These are phyloP conservation scores for Musa itinerans DNA, from an alignment of 176 grass and related monocot species.

Conservation along the genomic window DNA sequence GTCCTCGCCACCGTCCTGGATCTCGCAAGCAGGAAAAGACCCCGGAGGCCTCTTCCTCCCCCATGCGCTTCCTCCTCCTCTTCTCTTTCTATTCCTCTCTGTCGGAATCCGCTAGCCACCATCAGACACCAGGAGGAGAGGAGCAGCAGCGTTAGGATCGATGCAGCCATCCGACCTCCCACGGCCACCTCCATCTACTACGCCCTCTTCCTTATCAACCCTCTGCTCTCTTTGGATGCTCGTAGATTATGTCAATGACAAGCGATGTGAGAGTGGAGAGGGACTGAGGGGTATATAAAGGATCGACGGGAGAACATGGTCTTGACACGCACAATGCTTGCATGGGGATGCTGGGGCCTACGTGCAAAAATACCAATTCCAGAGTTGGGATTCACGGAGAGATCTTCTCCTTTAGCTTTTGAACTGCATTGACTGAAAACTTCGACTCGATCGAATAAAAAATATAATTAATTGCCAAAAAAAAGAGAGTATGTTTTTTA, in stretches of 20 bases:
- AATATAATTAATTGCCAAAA: no score
- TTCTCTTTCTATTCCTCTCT: background rate
- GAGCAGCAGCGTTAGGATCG: background rate
- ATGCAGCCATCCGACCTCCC: background rate
- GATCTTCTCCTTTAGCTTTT: no score
- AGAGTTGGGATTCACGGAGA: no score
- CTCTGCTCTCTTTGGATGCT: background rate
- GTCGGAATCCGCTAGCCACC: background rate
- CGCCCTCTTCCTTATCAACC: background rate
- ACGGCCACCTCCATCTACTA: background rate
- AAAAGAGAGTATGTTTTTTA: no score
- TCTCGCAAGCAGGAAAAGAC: background rate
- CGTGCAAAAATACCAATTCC: no score
- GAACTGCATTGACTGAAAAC: no score
- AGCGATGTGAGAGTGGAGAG: no score
- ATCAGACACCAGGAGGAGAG: background rate
- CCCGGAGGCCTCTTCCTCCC: background rate
- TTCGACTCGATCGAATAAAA: no score
- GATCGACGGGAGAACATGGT: background rate
- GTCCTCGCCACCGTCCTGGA: background rate
- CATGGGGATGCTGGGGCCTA: background rate
- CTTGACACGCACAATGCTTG: background rate
- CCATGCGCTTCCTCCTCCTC: background rate
- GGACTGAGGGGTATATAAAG: background rate
- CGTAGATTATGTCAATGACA: background rate